These are phyloP conservation scores for Paraconiothyrium sp. DNA, from an alignment of 2,329 filamentous ascomycete genomes.

Conservation along the genomic window DNA sequence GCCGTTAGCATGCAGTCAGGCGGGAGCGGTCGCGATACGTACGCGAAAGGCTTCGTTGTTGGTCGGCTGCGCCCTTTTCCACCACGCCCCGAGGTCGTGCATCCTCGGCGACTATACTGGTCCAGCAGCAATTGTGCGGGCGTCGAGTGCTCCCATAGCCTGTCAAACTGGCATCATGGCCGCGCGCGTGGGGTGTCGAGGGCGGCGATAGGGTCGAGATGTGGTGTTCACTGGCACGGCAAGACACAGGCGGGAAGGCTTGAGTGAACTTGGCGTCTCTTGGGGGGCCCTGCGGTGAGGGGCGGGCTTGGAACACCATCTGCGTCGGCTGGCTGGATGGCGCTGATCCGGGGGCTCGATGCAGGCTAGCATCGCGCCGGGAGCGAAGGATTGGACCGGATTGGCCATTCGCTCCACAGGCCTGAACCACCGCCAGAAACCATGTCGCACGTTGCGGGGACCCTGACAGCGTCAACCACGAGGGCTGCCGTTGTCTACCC, in stretches of 20 bases:
- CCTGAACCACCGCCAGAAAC: not conserved
- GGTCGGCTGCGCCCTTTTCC: slow-evolving; percentile 39
- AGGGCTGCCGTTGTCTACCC: too few relatives aligned
- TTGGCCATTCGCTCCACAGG: not conserved
- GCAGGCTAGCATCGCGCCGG: slow-evolving; percentile 1
- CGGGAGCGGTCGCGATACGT: slow-evolving; percentile 28
- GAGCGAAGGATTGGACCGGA: too few relatives aligned
- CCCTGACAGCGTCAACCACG: not conserved
- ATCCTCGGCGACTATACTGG: slow-evolving; percentile 47
- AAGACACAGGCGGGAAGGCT: slow-evolving; percentile 33
- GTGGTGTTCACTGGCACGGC: slow-evolving; percentile 27
- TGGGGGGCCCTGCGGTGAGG: slow-evolving; percentile 7
- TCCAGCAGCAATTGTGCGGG: slow-evolving; percentile 42
- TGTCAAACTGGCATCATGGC: slow-evolving; percentile 34
- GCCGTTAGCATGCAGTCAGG: slow-evolving; percentile 31
- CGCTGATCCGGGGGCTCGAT: slow-evolving; percentile 16
- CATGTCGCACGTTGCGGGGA: not conserved
- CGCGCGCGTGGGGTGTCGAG: slow-evolving; percentile 11
- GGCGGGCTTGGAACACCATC: slow-evolving; percentile 21
- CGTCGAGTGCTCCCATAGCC: slow-evolving; percentile 39
- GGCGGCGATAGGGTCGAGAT: slow-evolving; percentile 16
- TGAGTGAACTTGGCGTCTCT: slow-evolving; percentile 34
- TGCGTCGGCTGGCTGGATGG: slow-evolving; percentile 14
- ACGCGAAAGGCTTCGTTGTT: slow-evolving; percentile 41
- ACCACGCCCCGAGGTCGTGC: slow-evolving; percentile 37